A percentile compares a stretch with the other conserved stretches of the same genome.
Conservation (phyloP, 2,329 filamentous ascomycete species). For the Fusarium sulawesiense region DNA sequence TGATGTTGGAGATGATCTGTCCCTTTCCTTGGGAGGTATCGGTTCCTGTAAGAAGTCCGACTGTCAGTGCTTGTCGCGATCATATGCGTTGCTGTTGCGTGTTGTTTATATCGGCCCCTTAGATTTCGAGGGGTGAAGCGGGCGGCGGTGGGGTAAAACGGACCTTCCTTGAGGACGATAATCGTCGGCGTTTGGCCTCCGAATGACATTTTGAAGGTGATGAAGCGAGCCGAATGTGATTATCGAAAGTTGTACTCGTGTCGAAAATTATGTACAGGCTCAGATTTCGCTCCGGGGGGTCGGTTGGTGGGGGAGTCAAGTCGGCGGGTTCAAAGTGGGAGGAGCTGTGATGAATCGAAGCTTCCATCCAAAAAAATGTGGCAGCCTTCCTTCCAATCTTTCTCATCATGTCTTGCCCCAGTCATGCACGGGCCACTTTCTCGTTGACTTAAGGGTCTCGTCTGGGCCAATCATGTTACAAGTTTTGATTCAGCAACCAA, state of each 20-base stretch:
- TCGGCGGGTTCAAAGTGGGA: slow-evolving; percentile 48
- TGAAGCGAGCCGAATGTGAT: slow-evolving; percentile 16
- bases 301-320: slow-evolving; percentile 32
- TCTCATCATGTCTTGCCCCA: slow-evolving; percentile 45
- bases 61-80: slow-evolving; percentile 36
- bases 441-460: slow-evolving; percentile 20
- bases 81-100: slow-evolving; percentile 1
- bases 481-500: slow-evolving; percentile 14
- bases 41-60: slow-evolving; percentile 72
- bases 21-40: slow-evolving; percentile 97
- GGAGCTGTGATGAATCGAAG: slow-evolving; percentile 54
- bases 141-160: slow-evolving; percentile 60
- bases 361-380: slow-evolving; percentile 64
- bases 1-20: slow-evolving; percentile 97
- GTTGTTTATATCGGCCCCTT: slow-evolving; percentile 25
- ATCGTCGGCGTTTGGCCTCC: slow-evolving; percentile 97
- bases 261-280: slow-evolving; percentile 15
- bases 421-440: slow-evolving; percentile 46
- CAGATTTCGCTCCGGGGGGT: slow-evolving; percentile 24
- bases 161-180: slow-evolving; percentile 97
- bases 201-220: slow-evolving; percentile 82
- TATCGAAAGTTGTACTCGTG: slow-evolving; percentile 21
- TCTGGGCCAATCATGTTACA: slow-evolving; percentile 23
- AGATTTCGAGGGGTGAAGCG: slow-evolving; percentile 41
- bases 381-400: slow-evolving; percentile 54